Percentiles rank a stretch among this genome's conserved stretches.
Conservation (phyloP, 441 rosid genomes). For the Macaranga tanarius region DNA sequence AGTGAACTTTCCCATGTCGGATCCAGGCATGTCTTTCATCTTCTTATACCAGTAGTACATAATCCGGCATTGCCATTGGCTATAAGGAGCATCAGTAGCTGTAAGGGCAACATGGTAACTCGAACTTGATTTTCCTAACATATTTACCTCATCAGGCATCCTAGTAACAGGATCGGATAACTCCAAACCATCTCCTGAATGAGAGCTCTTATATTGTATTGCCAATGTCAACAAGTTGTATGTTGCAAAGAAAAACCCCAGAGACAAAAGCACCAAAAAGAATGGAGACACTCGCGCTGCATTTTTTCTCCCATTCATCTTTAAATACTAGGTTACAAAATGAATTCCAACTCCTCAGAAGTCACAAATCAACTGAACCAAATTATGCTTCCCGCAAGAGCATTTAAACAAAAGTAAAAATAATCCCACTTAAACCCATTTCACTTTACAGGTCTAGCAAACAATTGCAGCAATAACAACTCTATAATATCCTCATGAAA, state of each 20-base stretch:
- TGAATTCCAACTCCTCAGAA: slow-evolving; percentile 22
- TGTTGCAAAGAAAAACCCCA: slow-evolving; percentile 55
- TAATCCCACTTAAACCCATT: slow-evolving; percentile 3
- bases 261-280: slow-evolving; percentile 44
- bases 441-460: slow-evolving; percentile 20
- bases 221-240: slow-evolving; percentile 55
- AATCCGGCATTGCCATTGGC: slow-evolving; percentile 82
- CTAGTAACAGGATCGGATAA: slow-evolving; percentile 31
- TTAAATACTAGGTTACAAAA: slow-evolving; percentile 13
- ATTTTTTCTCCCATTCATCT: slow-evolving; percentile 48
- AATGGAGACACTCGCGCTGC: slow-evolving; percentile 50
- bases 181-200: slow-evolving; percentile 27
- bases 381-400: slow-evolving; percentile 18
- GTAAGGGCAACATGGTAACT: slow-evolving; percentile 68
- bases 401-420: slow-evolving; percentile 9
- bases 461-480: slow-evolving; percentile 19
- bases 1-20: slow-evolving; percentile 83
- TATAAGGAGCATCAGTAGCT: slow-evolving; percentile 64
- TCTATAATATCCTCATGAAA: slow-evolving; percentile 5
- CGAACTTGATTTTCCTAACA: slow-evolving; percentile 21
- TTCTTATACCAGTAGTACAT: slow-evolving; percentile 78
- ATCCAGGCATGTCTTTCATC: slow-evolving; percentile 59
- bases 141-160: slow-evolving; percentile 27
- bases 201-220: slow-evolving; percentile 31
- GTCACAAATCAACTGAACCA: slow-evolving; percentile 17